A percentile compares a stretch with the other conserved stretches of the same genome.
Evolutionary conservation across 2,329 filamentous ascomycete species (phyloP).

Genomic region (Sporothrix schenckii): DNA sequence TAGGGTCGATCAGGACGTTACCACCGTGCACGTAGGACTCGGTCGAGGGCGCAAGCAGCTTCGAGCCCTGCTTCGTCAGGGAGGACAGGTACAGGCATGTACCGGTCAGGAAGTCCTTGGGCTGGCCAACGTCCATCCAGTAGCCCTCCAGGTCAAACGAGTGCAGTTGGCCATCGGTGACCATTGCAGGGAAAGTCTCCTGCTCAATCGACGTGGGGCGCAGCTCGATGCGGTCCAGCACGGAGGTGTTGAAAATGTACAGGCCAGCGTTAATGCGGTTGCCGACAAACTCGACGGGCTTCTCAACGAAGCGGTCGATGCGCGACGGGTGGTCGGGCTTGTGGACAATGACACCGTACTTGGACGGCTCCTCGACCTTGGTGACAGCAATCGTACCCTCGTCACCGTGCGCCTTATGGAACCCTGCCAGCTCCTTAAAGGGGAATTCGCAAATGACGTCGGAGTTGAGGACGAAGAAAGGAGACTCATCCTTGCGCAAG

Average conservation of each 20-base stretch:
- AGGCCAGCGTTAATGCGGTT: slow-evolving; percentile 99
- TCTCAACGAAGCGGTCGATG: slow-evolving; percentile 99
- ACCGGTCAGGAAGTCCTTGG: slow-evolving; percentile 95
- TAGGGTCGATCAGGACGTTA: slow-evolving; percentile 92
- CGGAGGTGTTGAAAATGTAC: slow-evolving; percentile 93
- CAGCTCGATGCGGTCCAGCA: slow-evolving; percentile 89
- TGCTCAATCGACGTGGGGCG: slow-evolving; percentile 97
- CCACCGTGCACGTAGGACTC: slow-evolving; percentile 87
- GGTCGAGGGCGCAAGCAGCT: slow-evolving; percentile 72
- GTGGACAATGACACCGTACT: slow-evolving; percentile 98
- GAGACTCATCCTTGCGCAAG: slow-evolving; percentile 87
- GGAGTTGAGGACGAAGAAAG: slow-evolving; percentile 98
- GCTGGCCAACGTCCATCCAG: slow-evolving; percentile 99
- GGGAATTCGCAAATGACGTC: slow-evolving; percentile 98
- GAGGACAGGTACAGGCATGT: slow-evolving; percentile 96
- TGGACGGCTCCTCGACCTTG: slow-evolving; percentile 98
- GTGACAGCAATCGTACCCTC: slow-evolving; percentile 98
- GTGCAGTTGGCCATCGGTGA: slow-evolving; percentile 85
- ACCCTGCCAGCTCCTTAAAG: slow-evolving; percentile 83
- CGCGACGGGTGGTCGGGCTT: slow-evolving; percentile 86
- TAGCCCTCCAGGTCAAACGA: slow-evolving; percentile 96
- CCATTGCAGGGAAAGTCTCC: slow-evolving; percentile 96
- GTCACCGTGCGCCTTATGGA: slow-evolving; percentile 90
- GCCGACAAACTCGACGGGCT: slow-evolving; percentile 96
- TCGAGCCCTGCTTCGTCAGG: slow-evolving; percentile 84